Evolutionary conservation across 1,284 basidiomycete species (phyloP).

Genomic region (Athelia psychrophila): DNA sequence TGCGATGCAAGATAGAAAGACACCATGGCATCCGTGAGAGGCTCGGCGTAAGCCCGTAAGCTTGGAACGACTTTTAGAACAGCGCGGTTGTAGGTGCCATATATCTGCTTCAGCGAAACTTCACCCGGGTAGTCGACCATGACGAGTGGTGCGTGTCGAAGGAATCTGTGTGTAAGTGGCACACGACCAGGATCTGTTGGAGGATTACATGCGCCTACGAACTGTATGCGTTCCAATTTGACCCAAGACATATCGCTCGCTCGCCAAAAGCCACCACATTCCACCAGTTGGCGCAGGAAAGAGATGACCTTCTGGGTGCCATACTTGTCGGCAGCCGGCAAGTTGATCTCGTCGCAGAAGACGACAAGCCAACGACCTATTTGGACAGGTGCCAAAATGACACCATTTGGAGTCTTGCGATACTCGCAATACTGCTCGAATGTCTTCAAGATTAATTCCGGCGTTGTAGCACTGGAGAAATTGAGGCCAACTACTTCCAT

Average conservation of each 20-base stretch:
- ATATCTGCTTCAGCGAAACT: constrained; percentile 96
- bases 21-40: constrained; percentile 98
- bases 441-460: constrained; percentile 96
- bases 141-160: constrained; percentile 96
- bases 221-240: constrained; percentile 95
- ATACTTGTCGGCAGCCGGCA: constrained; percentile 97
- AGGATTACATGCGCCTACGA: constrained; percentile 99
- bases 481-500: constrained; percentile 99
- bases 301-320: constrained; percentile 99
- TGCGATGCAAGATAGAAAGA: constrained; percentile 94
- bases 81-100: constrained; percentile 98
- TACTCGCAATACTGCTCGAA: constrained; percentile 99
- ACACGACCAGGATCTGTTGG: constrained; percentile 99
- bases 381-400: constrained; percentile 90
- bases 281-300: constrained; percentile 96
- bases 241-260: constrained; percentile 97
- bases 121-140: constrained; percentile 99
- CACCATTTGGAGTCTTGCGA: constrained; percentile 96
- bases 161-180: constrained; percentile 95
- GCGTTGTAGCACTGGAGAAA: constrained; percentile 98
- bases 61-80: constrained; percentile 95
- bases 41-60: constrained; percentile 89
- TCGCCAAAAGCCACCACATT: constrained; percentile 94
- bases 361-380: constrained; percentile 98
- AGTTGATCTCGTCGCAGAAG: constrained; percentile 99